Percentiles rank a stretch among this genome's conserved stretches.
phyloP scores from a whole-genome alignment of 345 rosid species.

The Geranium rotundifolium region DNA sequence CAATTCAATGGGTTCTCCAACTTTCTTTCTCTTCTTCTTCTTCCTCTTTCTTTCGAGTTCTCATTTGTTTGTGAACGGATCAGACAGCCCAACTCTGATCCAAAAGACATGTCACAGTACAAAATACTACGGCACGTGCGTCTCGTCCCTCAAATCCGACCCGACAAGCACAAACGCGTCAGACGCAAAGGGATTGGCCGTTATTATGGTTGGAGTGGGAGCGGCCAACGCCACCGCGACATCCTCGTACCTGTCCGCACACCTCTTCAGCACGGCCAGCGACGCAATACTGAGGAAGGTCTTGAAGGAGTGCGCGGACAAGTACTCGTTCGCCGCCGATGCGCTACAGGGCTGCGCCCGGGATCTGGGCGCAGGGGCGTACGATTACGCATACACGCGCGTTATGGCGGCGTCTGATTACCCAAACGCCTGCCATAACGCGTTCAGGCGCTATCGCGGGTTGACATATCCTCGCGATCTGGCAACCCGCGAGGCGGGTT shows the following conservation, averaged over 20 bases:
- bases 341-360: conserved; percentile 37
- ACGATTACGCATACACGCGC: conserved; percentile 62
- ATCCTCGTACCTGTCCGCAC: conserved; percentile 47
- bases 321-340: conserved; percentile 44
- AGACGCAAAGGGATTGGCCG: conserved; percentile 54
- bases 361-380: conserved; percentile 41
- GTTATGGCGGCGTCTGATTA: conserved; percentile 59
- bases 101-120: conserved; percentile 58
- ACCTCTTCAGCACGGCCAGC: conserved; percentile 6
- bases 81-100: conserved; percentile 28
- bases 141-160: conserved; percentile 60
- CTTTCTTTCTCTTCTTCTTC: background rate
- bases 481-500: conserved; percentile 42
- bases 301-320: conserved; percentile 51
- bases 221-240: conserved; percentile 58
- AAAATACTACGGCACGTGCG: conserved; percentile 54
- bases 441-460: conserved; percentile 33
- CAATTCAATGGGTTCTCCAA: background rate
- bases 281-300: conserved; percentile 27
- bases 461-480: conserved; percentile 52
- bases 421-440: conserved; percentile 54
- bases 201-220: conserved; percentile 46
- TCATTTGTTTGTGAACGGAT: background rate
- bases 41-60: background rate
- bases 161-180: conserved; percentile 40